Evolutionary conservation across 768 basidiomycete species (phyloP).

Genomic region (Rhizopogon salebrosus): DNA sequence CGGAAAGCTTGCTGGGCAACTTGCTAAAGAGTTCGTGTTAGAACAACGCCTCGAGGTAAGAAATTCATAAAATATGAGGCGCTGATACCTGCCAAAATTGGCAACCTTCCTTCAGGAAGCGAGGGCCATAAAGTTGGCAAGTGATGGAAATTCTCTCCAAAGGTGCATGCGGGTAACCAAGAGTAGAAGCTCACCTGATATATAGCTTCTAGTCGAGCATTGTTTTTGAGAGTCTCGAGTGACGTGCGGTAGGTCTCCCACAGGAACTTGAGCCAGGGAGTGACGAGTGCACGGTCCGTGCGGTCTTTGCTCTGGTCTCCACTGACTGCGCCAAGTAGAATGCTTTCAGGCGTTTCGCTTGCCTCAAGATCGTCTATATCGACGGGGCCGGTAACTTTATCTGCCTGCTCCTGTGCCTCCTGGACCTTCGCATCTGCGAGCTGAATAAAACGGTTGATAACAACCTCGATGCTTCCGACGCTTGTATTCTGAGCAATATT

Average conservation of each 20-base stretch:
- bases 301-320: conserved; percentile 89
- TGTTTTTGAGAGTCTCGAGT: conserved; percentile 93
- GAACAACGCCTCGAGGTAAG: not conserved
- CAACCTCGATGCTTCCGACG: conserved; percentile 86
- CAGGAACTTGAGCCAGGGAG: conserved; percentile 96
- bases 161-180: not conserved
- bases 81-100: not conserved
- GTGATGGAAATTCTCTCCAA: not conserved
- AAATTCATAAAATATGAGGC: not conserved
- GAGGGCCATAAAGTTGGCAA: not conserved
- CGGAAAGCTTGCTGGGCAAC: conserved; percentile 97
- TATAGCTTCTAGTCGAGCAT: conserved; percentile 84
- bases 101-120: not conserved
- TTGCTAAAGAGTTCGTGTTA: conserved; percentile 44
- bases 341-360: conserved; percentile 90
- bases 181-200: conserved; percentile 68
- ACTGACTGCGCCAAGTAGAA: conserved; percentile 85
- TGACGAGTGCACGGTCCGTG: conserved; percentile 91
- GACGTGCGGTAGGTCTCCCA: conserved; percentile 98
- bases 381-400: conserved; percentile 61
- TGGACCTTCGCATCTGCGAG: conserved; percentile 77
- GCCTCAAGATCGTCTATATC: conserved; percentile 96
- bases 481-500: conserved; percentile 94
- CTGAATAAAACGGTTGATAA: conserved; percentile 81
- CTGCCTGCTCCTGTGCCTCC: conserved; percentile 84